phyloP scores from a whole-genome alignment of 805 yeast species.

The Alloascoidea africana region DNA sequence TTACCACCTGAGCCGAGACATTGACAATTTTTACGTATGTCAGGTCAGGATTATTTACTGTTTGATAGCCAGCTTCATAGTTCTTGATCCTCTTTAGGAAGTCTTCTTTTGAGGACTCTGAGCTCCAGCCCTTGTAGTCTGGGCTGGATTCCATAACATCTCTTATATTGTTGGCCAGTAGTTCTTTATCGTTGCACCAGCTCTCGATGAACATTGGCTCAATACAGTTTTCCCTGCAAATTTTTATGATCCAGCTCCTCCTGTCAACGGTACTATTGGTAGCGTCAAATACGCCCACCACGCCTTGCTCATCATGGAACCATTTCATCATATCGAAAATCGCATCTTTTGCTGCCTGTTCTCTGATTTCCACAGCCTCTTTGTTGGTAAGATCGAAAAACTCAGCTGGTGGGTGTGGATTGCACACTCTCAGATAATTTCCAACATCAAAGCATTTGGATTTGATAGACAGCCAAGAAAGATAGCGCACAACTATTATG shows the following conservation, averaged over 20 bases:
- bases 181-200: constrained; percentile 71
- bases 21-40: constrained; percentile 83
- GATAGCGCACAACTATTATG: constrained; percentile 56
- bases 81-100: constrained; percentile 56
- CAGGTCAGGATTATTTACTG: constrained; percentile 39
- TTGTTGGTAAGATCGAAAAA: constrained; percentile 59
- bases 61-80: constrained; percentile 64
- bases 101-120: constrained; percentile 59
- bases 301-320: constrained; percentile 72
- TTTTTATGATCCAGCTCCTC: constrained; percentile 36
- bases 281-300: constrained; percentile 89
- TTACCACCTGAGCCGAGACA: constrained; percentile 75
- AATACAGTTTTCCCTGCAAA: constrained; percentile 49
- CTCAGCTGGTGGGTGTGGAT: constrained; percentile 52
- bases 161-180: constrained; percentile 62
- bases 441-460: constrained; percentile 89
- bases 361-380: constrained; percentile 48
- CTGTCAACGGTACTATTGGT: constrained; percentile 72
- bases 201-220: constrained; percentile 90
- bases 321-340: constrained; percentile 71
- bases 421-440: constrained; percentile 52
- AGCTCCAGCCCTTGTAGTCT: constrained; percentile 55
- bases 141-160: constrained; percentile 85
- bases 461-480: constrained; percentile 81
- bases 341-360: constrained; percentile 58